Evolutionary conservation across 371 early-diverging fungal species (phyloP).

Genomic region (Mucor circinelloides): DNA sequence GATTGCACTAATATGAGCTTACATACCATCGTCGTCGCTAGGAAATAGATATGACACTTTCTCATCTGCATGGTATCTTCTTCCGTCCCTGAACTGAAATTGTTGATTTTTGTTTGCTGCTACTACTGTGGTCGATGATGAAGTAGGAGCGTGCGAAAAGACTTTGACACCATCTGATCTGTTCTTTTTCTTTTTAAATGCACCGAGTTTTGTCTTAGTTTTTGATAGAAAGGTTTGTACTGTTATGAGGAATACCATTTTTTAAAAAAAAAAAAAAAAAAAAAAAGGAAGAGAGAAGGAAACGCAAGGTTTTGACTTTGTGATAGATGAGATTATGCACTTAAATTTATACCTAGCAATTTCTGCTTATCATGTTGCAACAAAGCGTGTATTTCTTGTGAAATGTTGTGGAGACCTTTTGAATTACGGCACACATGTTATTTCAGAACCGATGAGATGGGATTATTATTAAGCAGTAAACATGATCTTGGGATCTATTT

Average conservation of each 20-base stretch:
- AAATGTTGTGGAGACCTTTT: not conserved
- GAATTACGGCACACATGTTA: not conserved
- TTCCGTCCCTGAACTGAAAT: conserved; percentile 42
- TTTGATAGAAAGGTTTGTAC: not conserved
- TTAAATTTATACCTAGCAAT: not conserved
- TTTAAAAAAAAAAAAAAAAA: not conserved
- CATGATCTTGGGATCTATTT: not conserved
- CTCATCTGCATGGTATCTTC: conserved; percentile 47
- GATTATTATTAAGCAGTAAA: not conserved
- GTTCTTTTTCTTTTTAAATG: not conserved
- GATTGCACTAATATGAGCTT: not conserved
- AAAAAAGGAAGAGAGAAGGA: not conserved
- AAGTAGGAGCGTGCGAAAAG: not conserved
- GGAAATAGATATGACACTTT: conserved; percentile 52
- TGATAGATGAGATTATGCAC: not conserved
- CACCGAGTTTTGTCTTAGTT: not conserved
- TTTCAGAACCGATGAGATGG: not conserved
- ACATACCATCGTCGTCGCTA: conserved; percentile 47
- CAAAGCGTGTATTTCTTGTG: not conserved
- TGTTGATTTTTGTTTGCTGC: not conserved
- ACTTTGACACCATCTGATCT: not conserved
- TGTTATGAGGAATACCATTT: not conserved
- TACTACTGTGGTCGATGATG: not conserved
- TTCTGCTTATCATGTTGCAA: not conserved
- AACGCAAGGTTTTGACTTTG: not conserved